Evolutionary conservation across 2,329 filamentous ascomycete genomes (phyloP).

Genomic region (Colletotrichum plurivorum): DNA sequence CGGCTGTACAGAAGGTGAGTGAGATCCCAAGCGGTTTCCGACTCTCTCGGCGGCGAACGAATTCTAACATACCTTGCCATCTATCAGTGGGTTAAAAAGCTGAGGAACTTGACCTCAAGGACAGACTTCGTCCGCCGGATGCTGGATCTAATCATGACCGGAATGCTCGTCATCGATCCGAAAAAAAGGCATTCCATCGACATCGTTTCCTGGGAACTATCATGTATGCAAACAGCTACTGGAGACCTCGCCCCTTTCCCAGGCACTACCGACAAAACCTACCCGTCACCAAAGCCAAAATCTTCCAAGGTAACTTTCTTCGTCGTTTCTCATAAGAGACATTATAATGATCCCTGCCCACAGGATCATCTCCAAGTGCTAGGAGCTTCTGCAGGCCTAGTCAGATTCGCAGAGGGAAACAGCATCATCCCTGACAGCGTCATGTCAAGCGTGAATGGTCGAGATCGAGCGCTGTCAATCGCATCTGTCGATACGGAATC

Average conservation of each 20-base stretch:
- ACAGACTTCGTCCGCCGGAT: not conserved
- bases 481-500: constrained; percentile 1
- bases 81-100: constrained; percentile 4
- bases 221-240: not conserved
- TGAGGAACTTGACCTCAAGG: not conserved
- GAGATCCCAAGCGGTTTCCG: not conserved
- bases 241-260: not conserved
- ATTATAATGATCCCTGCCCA: not conserved
- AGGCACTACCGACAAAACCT: not conserved
- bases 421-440: too few species aligned
- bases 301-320: not conserved
- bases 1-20: constrained; percentile 3
- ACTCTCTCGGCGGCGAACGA: not conserved
- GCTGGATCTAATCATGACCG: constrained; percentile 4
- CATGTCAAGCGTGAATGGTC: not conserved
- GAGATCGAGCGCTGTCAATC: constrained; percentile 5
- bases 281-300: not conserved
- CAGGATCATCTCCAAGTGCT: too few species aligned
- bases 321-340: not conserved
- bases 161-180: constrained; percentile 18
- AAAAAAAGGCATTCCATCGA: constrained; percentile 1
- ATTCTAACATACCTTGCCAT: not conserved
- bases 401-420: constrained; percentile 10
- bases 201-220: not conserved
- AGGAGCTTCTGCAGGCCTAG: not conserved